Conservation (phyloP, 495 filamentous ascomycete species). For the Margaritispora aquatica region DNA sequence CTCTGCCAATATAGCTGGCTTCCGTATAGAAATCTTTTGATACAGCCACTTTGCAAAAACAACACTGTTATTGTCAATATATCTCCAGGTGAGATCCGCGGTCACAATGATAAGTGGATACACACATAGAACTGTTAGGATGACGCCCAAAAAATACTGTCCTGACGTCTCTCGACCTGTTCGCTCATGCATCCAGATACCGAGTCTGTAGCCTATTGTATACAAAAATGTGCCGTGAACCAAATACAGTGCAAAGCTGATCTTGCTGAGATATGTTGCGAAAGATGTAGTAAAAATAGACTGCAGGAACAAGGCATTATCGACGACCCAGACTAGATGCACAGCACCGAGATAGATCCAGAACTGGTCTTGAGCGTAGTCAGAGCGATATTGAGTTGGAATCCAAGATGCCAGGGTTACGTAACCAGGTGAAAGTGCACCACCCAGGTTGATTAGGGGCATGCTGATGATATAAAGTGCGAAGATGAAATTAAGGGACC, state of each 20-base stretch:
- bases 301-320: constrained; percentile 43
- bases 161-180: background rate
- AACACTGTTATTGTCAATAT: constrained; percentile 45
- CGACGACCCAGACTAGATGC: constrained; percentile 47
- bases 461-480: constrained; percentile 8
- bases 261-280: constrained; percentile 54
- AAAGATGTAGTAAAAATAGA: constrained; percentile 46
- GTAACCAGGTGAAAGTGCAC: constrained; percentile 27
- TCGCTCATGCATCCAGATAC: background rate
- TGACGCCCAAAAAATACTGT: background rate
- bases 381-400: constrained; percentile 23
- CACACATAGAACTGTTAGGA: constrained; percentile 24
- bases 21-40: background rate
- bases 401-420: constrained; percentile 8
- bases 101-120: constrained; percentile 39
- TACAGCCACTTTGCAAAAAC: constrained; percentile 41
- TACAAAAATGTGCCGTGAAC: constrained; percentile 48
- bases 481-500: constrained; percentile 1
- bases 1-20: too few relatives aligned
- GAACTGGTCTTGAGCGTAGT: constrained; percentile 33
- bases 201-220: constrained; percentile 28
- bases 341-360: constrained; percentile 50
- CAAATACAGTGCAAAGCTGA: constrained; percentile 50
- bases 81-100: constrained; percentile 46
- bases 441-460: constrained; percentile 22